Evolutionary conservation across 2,329 filamentous ascomycete species (phyloP).

Genomic region (Stylonectria norvegica): DNA sequence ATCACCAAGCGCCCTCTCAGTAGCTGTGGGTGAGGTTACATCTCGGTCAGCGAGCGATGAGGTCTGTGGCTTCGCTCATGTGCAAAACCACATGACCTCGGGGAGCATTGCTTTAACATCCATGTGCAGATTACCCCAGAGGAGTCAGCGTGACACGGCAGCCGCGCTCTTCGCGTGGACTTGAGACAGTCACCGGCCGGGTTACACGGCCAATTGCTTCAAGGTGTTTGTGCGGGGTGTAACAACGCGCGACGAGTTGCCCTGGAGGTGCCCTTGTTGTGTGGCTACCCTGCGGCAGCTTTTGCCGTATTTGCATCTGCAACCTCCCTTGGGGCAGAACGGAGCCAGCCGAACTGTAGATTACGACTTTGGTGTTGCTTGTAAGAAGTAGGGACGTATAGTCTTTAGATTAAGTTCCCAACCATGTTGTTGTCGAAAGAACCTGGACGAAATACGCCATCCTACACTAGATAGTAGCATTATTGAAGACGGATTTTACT

Average conservation of each 20-base stretch:
- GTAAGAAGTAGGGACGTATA: not conserved
- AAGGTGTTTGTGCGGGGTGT: no score
- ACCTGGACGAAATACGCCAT: no score
- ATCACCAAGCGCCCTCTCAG: no score
- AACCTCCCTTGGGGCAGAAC: not conserved
- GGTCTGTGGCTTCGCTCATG: not conserved
- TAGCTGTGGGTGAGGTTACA: no score
- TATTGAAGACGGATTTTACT: no score
- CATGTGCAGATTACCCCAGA: not conserved
- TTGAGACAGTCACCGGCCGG: not conserved
- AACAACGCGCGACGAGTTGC: no score
- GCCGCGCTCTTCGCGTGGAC: not conserved
- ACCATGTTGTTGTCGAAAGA: no score
- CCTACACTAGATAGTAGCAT: no score
- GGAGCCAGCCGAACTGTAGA: no score
- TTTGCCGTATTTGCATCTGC: not conserved
- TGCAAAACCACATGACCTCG: not conserved
- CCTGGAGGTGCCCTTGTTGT: no score
- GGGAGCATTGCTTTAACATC: not conserved
- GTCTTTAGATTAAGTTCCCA: no score
- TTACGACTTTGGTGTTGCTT: not conserved
- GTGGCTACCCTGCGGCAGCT: not conserved
- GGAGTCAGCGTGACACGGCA: not conserved
- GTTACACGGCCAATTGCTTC: not conserved
- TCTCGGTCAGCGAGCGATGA: not conserved